Evolutionary conservation across 805 yeast genomes (phyloP), one percentile per base, ranked within the genome.

Genomic region (Phaffomyces thermotolerans): DNA sequence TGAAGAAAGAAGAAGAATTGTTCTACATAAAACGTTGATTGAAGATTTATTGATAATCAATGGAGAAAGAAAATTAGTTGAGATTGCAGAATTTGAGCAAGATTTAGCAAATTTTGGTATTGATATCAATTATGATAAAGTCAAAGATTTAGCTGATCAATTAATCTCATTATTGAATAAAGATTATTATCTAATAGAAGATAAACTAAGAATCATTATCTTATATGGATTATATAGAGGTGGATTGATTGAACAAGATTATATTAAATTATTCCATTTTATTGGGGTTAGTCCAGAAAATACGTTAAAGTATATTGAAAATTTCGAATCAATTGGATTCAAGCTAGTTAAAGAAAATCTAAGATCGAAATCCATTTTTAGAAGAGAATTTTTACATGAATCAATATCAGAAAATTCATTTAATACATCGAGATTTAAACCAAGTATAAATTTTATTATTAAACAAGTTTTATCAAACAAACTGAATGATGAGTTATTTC

Each of bases 71-170:
- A 72, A 75, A 49, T 64, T 88, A 50, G 79, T 83, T 8, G 87
- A 78, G 47, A 69, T 85, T 17, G 87, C 95, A 1, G 93, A 86
- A 50, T 72, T 89, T 46, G 98, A 93, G 63, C 96, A 90, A 64
- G 76, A 81, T 17, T 72, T 89, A 50, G 77, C 84, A 5, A 85
- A 88, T 4, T 77, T 78, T 36, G 95, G 95, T 20, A 61, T 74
- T 3, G 80, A 79, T 44, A 69, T 79, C 38, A 84, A 86, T 50
- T 89, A 91, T 3, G 73, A 72, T 24, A 75, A 75, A 51, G 72
- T 73, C 37, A 76, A 76, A 52, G 71, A 73, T 41, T 64, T 85
- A 22, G 79, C 84, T 29, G 84, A 78, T 41, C 77, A 75, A 31
- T 64, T 89, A 44, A 67, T 90, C 25, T 69, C 65, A 4, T 58